Evolutionary conservation across 169 alveolate species (phyloP), one percentile per base, ranked within the genome.

Genomic region (Babesia ovis): DNA sequence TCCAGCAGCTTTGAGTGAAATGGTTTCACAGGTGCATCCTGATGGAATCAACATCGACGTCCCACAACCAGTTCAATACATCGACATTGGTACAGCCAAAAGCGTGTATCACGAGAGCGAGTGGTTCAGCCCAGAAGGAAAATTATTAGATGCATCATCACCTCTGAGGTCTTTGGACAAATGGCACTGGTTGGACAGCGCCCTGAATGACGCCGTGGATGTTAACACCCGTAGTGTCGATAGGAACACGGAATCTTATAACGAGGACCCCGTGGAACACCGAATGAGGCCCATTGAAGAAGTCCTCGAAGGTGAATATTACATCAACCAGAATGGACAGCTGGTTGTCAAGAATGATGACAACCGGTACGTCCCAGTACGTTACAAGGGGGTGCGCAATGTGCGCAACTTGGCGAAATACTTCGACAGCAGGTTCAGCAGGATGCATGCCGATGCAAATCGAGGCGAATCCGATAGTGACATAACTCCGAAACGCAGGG

Each of bases 311-410:
- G 74, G 74, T 23, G 50, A 64, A 56, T 64, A 64, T 61, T 64
- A 64, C 53, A 50, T 64, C n/a, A 48, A 64, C 37, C 61, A 64
- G 51, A 20, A 64, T 3, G 74, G 74, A 22, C 18, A 64, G 37
- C 74, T 64, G 4, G 74, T 64, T 12, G 74, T 64, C n/a, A 64
- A 64, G 74, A 46, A 39, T 48, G 74, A 37, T 56, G n/a, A n/a
- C n/a, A 64, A 23, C 62, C 74, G 74, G 3, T 64, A 46, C 37
- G 74, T 64, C 23, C 74, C 74, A 6, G 74, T 32, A 25, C 59
- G 74, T 27, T 64, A 46, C 64, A 48, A 23, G 29, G 83, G 83
- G 20, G 29, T 60, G 29, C 83, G 83, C 31, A 72, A 34, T 43
- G 83, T 72, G 27, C 35, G 45, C 4, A 60, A 61, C 25, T 39